These are phyloP conservation scores for Solanum microdontum DNA, from an alignment of 257 asterid genomes.

Conservation along the genomic window DNA sequence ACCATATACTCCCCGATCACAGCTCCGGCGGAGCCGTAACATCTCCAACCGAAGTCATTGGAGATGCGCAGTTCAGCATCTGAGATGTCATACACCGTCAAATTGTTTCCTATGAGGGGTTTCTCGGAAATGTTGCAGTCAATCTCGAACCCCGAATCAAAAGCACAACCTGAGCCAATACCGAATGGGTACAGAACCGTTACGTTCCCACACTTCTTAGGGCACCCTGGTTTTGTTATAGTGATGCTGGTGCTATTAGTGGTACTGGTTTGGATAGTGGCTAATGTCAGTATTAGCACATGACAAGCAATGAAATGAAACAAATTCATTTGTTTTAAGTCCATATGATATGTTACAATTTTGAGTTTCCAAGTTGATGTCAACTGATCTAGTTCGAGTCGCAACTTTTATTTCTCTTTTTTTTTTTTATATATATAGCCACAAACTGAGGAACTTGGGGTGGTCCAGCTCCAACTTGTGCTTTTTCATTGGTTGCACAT, in stretches of 20 bases:
- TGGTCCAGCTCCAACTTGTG: not conserved
- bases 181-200: conserved; percentile 43
- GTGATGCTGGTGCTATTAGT: not conserved
- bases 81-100: conserved; percentile 28
- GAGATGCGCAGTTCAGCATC: conserved; percentile 38
- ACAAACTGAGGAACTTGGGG: not conserved
- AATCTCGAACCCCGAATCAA: conserved; percentile 12
- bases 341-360: not conserved
- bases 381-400: not conserved
- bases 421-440: not conserved
- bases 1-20: not conserved
- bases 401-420: not conserved
- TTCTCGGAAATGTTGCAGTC: conserved; percentile 13
- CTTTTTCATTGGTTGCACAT: not conserved
- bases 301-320: not conserved
- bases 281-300: not conserved
- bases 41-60: conserved; percentile 16
- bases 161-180: conserved; percentile 28
- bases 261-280: not conserved
- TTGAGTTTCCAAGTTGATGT: not conserved
- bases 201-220: conserved; percentile 27
- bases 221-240: conserved; percentile 21
- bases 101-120: not conserved
- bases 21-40: conserved; percentile 30
- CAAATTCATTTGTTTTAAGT: not conserved